Percentiles rank a stretch among this genome's conserved stretches.
Conservation (phyloP, 2,329 filamentous ascomycete genomes). For the Pestalotiopsis fici region DNA sequence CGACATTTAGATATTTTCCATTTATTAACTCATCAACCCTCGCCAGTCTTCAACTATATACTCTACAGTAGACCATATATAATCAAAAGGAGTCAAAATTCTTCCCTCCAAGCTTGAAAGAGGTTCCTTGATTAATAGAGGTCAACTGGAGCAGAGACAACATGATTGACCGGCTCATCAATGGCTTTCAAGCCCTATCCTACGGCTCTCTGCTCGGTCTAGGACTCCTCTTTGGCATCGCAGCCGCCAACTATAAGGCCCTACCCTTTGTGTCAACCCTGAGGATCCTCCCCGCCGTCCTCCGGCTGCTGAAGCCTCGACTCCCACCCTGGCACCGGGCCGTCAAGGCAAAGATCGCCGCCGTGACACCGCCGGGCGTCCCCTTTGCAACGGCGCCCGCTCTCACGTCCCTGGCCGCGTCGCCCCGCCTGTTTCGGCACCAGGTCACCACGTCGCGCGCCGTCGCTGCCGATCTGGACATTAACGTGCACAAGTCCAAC, state of each 20-base stretch:
- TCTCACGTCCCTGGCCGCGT: background rate
- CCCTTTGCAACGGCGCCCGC: background rate
- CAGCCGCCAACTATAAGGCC: background rate
- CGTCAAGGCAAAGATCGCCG: too few species aligned
- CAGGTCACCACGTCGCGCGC: background rate
- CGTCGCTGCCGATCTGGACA: constrained; percentile 1
- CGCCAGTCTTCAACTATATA: too few species aligned
- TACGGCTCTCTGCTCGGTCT: constrained; percentile 3
- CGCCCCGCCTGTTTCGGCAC: background rate
- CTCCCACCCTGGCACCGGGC: background rate
- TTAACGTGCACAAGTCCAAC: constrained; percentile 10
- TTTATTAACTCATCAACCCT: too few species aligned
- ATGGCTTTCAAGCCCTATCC: background rate
- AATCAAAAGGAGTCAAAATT: too few species aligned
- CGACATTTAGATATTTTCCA: too few species aligned
- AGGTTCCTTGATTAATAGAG: too few species aligned
- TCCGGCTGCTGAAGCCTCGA: background rate
- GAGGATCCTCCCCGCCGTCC: background rate
- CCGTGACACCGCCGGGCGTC: background rate
- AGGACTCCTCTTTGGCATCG: background rate
- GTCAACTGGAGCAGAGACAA: background rate
- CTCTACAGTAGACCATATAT: too few species aligned
- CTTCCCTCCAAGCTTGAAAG: too few species aligned
- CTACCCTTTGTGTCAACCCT: background rate
- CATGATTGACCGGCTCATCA: background rate